Base-by-base conservation (phyloP, 495 filamentous ascomycete genomes). In the Sabuloglossum arenarium region DNA sequence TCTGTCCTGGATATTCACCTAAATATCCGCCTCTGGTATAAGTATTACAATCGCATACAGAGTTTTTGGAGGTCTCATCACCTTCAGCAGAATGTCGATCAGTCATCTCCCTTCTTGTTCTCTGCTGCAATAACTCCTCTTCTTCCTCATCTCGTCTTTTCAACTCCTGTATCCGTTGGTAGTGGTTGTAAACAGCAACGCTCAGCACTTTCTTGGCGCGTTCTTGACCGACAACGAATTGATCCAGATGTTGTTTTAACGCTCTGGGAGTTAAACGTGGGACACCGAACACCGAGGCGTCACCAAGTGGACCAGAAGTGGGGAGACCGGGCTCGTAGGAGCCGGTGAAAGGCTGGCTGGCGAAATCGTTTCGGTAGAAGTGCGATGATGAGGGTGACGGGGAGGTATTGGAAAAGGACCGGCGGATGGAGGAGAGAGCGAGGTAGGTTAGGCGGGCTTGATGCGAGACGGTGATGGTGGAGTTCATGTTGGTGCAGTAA, bases 101-200 rank as follows among this genome's bases (percentile, higher is more conserved):
- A n/a, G 59, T 58, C 64, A 74, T 66, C 29, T 75, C 73, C 56
- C 70, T 64, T 21, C 69, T 60, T 49, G 60, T 64, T 65, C 61
- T 71, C 61, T 79, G 78, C 19, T 75, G 74, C 46, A 72, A 61
- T 42, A 80, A 67, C 64, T 82, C 80, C 60, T 82, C 82, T 56
- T 82, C 79, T 59, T 88, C 84, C 57, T 91, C 84, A 60, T 93
- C 81, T 31, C 82, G 76, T 51, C 87, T 72, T 53, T 78, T 72
- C 24, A 87, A 63, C 62, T 94, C 85, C 58, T 85, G 81, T 58
- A 94, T 77, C 37, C 84, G 75, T 69, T 94, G 88, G 65, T 95
- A 97, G 63, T 98, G 91, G 69, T 96, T 94, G 68, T 88, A 96
- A n/a, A 98, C 85, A 3, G 89, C 87, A 11, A 88, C 83, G 60